phyloP scores from a whole-genome alignment of 768 basidiomycete species.

The Russula dissimulans region DNA sequence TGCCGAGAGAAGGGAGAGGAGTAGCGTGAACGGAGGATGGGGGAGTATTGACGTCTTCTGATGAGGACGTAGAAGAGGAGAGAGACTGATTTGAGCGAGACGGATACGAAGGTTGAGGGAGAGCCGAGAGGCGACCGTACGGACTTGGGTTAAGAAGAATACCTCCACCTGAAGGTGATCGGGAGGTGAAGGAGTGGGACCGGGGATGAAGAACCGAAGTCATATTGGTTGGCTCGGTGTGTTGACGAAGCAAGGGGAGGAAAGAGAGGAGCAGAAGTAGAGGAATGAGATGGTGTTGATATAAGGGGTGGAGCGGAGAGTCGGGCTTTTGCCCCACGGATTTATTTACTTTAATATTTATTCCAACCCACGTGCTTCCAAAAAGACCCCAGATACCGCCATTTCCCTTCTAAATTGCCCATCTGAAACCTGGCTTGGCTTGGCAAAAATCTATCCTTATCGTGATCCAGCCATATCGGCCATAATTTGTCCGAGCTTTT shows the following conservation, averaged over 20 bases:
- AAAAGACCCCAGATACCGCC: too few relatives aligned
- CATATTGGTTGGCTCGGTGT: background rate
- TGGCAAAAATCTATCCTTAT: too few relatives aligned
- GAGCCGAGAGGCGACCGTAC: background rate
- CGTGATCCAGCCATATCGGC: too few relatives aligned
- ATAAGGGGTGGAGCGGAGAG: background rate
- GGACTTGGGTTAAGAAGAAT: constrained; percentile 11
- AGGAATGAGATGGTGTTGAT: background rate
- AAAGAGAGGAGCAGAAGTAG: background rate
- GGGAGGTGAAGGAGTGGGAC: background rate
- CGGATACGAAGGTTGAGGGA: constrained; percentile 3
- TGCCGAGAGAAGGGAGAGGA: background rate
- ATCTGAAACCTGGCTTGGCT: too few relatives aligned
- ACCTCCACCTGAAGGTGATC: background rate
- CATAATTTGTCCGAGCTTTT: too few relatives aligned
- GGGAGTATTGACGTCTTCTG: constrained; percentile 9
- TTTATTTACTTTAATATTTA: too few relatives aligned
- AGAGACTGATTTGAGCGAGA: constrained; percentile 6
- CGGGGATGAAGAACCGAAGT: background rate
- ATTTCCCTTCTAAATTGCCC: too few relatives aligned
- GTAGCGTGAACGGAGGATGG: constrained; percentile 4
- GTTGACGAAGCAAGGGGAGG: background rate
- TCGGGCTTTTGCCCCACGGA: too few relatives aligned
- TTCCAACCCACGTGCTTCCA: too few relatives aligned
- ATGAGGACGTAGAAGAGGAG: constrained; percentile 13